phyloP scores from a whole-genome alignment of 768 basidiomycete species.

The Rhizopogon salebrosus region DNA sequence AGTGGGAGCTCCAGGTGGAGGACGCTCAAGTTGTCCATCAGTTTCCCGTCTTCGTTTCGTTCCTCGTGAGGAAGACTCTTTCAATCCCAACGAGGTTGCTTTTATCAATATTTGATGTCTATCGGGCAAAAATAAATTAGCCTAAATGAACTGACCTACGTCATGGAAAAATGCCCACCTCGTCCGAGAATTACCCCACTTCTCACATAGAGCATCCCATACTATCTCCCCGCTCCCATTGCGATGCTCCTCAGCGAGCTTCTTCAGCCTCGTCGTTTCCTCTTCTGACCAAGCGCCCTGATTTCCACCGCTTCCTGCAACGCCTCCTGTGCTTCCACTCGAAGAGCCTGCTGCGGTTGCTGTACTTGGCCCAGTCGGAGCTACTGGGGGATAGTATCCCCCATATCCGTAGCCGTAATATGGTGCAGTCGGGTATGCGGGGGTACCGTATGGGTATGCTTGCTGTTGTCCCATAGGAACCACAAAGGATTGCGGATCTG shows the following conservation, averaged over 20 bases:
- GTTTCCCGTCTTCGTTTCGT: constrained; percentile 54
- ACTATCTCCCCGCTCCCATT: constrained; percentile 47
- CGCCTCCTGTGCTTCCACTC: constrained; percentile 12
- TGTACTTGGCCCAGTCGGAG: constrained; percentile 20
- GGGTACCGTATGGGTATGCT: constrained; percentile 29
- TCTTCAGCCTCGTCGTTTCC: constrained; percentile 65
- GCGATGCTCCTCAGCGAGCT: constrained; percentile 64
- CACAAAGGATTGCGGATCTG: constrained; percentile 68
- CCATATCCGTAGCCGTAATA: constrained; percentile 53
- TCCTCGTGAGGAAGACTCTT: constrained; percentile 65
- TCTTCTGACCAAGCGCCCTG: constrained; percentile 79
- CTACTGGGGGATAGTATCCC: constrained; percentile 27
- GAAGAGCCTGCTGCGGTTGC: constrained; percentile 19
- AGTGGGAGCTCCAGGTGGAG: constrained; percentile 15
- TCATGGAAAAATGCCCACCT: constrained; percentile 39
- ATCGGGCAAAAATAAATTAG: constrained; percentile 1
- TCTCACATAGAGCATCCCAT: constrained; percentile 73
- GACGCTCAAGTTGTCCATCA: constrained; percentile 28
- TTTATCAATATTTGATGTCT: constrained; percentile 84
- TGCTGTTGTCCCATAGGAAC: constrained; percentile 59
- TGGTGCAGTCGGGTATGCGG: constrained; percentile 54
- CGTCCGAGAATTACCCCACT: constrained; percentile 72
- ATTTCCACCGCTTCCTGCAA: constrained; percentile 36
- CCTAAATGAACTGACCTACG: neutral
- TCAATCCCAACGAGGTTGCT: constrained; percentile 72